Evolutionary conservation across 805 yeast species (phyloP), one percentile per base, ranked within the genome.

Genomic region (Zygosaccharomyces lentus): DNA sequence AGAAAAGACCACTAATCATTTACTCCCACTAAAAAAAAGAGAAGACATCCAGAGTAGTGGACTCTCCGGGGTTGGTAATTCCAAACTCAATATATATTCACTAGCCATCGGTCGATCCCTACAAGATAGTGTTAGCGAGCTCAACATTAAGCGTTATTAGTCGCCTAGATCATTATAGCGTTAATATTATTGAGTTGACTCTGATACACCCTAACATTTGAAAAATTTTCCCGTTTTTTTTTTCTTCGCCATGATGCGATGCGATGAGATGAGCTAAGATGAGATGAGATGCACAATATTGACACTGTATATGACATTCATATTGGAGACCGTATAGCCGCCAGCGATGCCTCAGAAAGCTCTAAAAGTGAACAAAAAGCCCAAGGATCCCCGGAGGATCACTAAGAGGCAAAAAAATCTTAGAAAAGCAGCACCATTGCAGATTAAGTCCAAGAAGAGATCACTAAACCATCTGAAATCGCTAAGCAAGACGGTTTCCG

Each of bases 401-500:
- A 70, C 90, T 1, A 84, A 84, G 68, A 78, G 72, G 58, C 88
- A 82, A 58, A 71, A 67, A 56, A 81, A 81, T 56, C 76, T 83
- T 29, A 79, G 76, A 51, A 76, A 77, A 52, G 85, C 86, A 21
- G 93, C 95, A 12, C 96, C 95, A 23, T 76, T 77, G 61, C 76
- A 77, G 47, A 70, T 77, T 56, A 84, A 82, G 51, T 81, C 95
- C 3, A 82, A 79, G 64, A 86, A 81, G 61, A 69, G 74, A 32
- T 70, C 72, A 15, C 67, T 73, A 6, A 71, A 73, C 34, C 76
- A 74, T 48, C 69, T 81, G 51, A 73, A 75, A 47, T 79, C 79
- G 55, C 68, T 84, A 47, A 70, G 75, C 41, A 83, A 81, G 63
- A 71, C 74, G 34, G 61, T 68, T 23, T 70, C 74, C 1, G 62